Conservation (phyloP, 1,139 yeast species). For the Chernovozyma sophiae-reginae region DNA sequence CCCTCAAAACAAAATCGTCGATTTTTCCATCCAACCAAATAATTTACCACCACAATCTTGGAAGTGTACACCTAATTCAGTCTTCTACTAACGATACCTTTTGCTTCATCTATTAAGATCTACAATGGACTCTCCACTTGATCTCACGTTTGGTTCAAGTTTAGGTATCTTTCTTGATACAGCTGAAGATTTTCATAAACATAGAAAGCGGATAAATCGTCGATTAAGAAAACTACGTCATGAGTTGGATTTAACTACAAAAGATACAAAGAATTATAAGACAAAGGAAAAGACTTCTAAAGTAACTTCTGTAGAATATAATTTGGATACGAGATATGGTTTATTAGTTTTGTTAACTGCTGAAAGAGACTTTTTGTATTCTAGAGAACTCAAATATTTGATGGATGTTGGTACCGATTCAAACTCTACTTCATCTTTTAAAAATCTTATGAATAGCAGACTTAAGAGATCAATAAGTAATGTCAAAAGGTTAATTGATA, state of each 20-base stretch:
- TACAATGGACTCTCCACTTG: slow-evolving; percentile 38
- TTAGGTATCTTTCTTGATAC: slow-evolving; percentile 47
- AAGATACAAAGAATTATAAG: slow-evolving; percentile 53
- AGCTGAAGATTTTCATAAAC: slow-evolving; percentile 48
- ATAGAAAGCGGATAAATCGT: slow-evolving; percentile 43
- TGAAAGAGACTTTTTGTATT: slow-evolving; percentile 67
- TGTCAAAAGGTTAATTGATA: slow-evolving; percentile 39
- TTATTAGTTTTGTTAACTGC: slow-evolving; percentile 49
- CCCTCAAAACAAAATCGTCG: no score
- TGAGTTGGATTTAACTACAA: slow-evolving; percentile 51
- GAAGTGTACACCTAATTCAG: no score
- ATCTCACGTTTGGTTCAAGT: slow-evolving; percentile 44
- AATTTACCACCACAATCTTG: no score
- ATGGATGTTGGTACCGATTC: slow-evolving; percentile 50
- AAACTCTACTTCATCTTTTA: slow-evolving; percentile 33
- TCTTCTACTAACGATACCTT: no score
- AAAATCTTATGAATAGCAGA: slow-evolving; percentile 59
- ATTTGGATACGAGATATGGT: slow-evolving; percentile 43
- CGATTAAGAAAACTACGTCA: slow-evolving; percentile 54
- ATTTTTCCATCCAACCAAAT: no score
- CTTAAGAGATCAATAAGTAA: slow-evolving; percentile 58
- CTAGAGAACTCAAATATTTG: slow-evolving; percentile 57
- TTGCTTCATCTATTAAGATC: no score
- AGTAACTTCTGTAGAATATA: slow-evolving; percentile 45
- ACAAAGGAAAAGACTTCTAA: slow-evolving; percentile 40